These are phyloP conservation scores for Phytomonas sp. DNA, from an alignment of 208 protist species.

Conservation along the genomic window DNA sequence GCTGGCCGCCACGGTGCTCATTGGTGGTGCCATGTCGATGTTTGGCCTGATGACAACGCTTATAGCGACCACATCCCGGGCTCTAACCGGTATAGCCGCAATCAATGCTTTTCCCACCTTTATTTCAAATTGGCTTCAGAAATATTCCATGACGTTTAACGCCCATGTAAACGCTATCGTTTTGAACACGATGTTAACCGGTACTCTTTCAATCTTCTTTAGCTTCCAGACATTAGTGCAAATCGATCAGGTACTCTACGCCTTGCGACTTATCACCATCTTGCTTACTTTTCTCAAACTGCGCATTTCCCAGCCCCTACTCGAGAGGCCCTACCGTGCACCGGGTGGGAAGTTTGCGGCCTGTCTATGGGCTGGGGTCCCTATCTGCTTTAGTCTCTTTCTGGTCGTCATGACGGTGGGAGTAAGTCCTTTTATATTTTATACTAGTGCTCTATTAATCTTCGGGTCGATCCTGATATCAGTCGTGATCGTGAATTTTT, in stretches of 20 bases:
- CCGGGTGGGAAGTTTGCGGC: conserved; percentile 54
- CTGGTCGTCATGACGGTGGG: conserved; percentile 65
- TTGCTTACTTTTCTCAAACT: conserved; percentile 66
- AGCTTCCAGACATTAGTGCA: conserved; percentile 76
- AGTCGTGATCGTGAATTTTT: conserved; percentile 50
- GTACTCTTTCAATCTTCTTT: conserved; percentile 55
- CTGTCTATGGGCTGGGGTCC: conserved; percentile 48
- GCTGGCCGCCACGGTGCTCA: conserved; percentile 63
- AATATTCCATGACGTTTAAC: conserved; percentile 40
- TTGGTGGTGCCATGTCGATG: conserved; percentile 75
- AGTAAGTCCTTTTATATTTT: conserved; percentile 38
- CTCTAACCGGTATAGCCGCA: conserved; percentile 79
- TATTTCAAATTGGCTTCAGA: conserved; percentile 57
- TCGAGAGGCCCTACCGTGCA: conserved; percentile 67
- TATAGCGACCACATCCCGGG: conserved; percentile 77
- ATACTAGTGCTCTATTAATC: conserved; percentile 41
- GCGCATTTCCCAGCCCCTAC: conserved; percentile 51
- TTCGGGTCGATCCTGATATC: conserved; percentile 51
- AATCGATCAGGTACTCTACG: conserved; percentile 82
- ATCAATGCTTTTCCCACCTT: conserved; percentile 70
- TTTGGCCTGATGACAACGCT: conserved; percentile 81
- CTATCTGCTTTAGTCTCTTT: conserved; percentile 60
- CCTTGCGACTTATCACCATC: conserved; percentile 67
- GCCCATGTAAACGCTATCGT: conserved; percentile 78
- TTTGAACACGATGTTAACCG: conserved; percentile 66